Percentiles rank a stretch among this genome's conserved stretches.
phyloP scores from a whole-genome alignment of 768 basidiomycete genomes.

The Serendipita sp. region DNA sequence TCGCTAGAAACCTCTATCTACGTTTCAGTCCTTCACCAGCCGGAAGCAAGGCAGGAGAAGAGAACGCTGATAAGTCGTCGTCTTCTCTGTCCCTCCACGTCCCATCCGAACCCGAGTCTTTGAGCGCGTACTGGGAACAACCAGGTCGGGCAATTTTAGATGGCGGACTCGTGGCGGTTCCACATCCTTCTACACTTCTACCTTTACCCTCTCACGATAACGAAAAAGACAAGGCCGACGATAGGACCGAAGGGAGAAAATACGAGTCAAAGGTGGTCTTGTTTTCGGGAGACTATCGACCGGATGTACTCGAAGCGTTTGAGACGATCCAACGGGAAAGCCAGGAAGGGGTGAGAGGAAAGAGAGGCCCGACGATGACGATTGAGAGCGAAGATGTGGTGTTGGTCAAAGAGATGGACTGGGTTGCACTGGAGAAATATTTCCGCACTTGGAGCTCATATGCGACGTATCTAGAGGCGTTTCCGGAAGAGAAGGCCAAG shows the following conservation, averaged over 20 bases:
- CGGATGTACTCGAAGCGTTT: neutral
- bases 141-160: conserved; percentile 67
- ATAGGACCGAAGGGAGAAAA: too few species aligned
- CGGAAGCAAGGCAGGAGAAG: neutral
- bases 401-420: conserved; percentile 42
- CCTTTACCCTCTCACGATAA: conserved; percentile 12
- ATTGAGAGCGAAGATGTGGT: neutral
- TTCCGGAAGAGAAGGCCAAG: conserved; percentile 36
- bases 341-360: neutral
- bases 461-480: conserved; percentile 45
- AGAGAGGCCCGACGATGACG: neutral
- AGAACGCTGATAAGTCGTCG: neutral
- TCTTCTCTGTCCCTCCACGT: neutral
- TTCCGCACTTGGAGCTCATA: conserved; percentile 56
- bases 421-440: conserved; percentile 51
- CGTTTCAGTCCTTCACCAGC: neutral
- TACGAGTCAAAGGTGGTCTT: neutral
- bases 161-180: conserved; percentile 52
- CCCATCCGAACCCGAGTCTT: conserved; percentile 16
- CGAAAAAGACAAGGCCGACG: conserved; percentile 11
- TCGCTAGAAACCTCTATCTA: too few species aligned
- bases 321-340: neutral
- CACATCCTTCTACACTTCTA: conserved; percentile 24
- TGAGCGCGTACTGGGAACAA: conserved; percentile 65
- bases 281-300: neutral